Percentiles rank a stretch among this genome's conserved stretches.
These are phyloP conservation scores for Hypoxylon sp. DNA, from an alignment of 2,329 filamentous ascomycete genomes.

Conservation along the genomic window DNA sequence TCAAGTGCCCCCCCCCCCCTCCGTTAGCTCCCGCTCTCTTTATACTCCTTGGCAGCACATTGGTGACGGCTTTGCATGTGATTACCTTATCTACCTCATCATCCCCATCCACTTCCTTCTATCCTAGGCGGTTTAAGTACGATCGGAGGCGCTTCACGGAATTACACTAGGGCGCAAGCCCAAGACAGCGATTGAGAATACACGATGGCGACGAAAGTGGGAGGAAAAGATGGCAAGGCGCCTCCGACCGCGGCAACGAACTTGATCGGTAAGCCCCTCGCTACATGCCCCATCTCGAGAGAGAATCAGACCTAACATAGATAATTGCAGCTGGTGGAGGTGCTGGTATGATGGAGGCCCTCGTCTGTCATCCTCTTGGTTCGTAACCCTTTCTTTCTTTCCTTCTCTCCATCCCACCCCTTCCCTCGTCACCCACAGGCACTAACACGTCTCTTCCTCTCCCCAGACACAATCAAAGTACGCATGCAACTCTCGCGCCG, in stretches of 20 bases:
- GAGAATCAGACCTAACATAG: too few relatives aligned
- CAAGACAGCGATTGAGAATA: slow-evolving; percentile 32
- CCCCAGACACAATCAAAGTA: slow-evolving; percentile 93
- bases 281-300: too few relatives aligned
- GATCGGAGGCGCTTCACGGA: slow-evolving; percentile 2
- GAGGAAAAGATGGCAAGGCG: slow-evolving; percentile 73
- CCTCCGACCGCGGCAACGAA: slow-evolving; percentile 90
- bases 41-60: slow-evolving; percentile 10
- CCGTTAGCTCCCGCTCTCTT: slow-evolving; percentile 14
- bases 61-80: slow-evolving; percentile 42
- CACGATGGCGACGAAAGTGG: slow-evolving; percentile 61
- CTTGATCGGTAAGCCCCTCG: slow-evolving; percentile 78
- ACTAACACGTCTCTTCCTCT: slow-evolving; percentile 15
- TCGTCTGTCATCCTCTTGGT: slow-evolving; percentile 95
- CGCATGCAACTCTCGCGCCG: slow-evolving; percentile 97
- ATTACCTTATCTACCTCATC: slow-evolving; percentile 1
- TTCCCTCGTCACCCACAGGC: slow-evolving; percentile 14
- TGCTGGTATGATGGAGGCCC: slow-evolving; percentile 99
- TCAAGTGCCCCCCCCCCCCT: not conserved
- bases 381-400: slow-evolving; percentile 50
- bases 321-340: slow-evolving; percentile 97
- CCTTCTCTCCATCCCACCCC: slow-evolving; percentile 1
- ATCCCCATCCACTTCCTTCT: not conserved
- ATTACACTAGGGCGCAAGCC: slow-evolving; percentile 46
- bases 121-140: not conserved